A percentile compares a stretch with the other conserved stretches of the same genome.
Conservation (phyloP, 1,284 basidiomycete species). For the Wallemia hederae region DNA sequence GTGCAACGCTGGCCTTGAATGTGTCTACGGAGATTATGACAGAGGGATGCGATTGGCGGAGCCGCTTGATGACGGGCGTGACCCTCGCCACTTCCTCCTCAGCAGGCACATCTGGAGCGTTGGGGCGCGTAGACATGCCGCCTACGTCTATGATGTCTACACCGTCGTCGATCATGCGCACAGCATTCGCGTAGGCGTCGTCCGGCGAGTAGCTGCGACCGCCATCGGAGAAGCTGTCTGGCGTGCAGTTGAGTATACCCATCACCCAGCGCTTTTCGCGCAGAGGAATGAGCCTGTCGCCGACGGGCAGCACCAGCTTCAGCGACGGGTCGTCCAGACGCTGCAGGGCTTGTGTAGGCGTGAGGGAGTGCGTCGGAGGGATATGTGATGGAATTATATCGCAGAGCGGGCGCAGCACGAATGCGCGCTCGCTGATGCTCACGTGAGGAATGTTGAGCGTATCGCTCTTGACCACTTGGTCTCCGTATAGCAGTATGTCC, state of each 20-base stretch:
- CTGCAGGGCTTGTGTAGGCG: constrained; percentile 8
- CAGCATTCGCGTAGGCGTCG: constrained; percentile 4
- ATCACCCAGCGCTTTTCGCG: constrained; percentile 35
- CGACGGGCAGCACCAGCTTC: constrained; percentile 8
- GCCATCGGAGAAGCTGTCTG: constrained; percentile 92
- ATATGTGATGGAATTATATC: constrained; percentile 29
- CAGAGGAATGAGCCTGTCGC: constrained; percentile 1
- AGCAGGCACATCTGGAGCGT: constrained; percentile 26
- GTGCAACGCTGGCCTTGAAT: constrained; percentile 57
- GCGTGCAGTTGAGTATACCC: constrained; percentile 82
- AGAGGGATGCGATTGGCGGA: constrained; percentile 20
- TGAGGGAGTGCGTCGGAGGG: constrained; percentile 17
- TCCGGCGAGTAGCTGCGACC: constrained; percentile 22
- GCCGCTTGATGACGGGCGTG: constrained; percentile 21
- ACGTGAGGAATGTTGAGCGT: constrained; percentile 62
- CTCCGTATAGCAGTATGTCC: constrained; percentile 58
- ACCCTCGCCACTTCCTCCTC: constrained; percentile 32
- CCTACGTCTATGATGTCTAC: constrained; percentile 71
- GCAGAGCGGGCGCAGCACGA: constrained; percentile 58
- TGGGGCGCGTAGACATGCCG: constrained; percentile 70
- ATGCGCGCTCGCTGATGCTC: constrained; percentile 52
- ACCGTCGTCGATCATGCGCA: constrained; percentile 22
- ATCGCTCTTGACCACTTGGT: constrained; percentile 29
- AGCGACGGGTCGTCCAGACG: constrained; percentile 6
- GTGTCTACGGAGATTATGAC: constrained; percentile 68